These are phyloP conservation scores for Pseudocercospora pini-densiflorae DNA, from an alignment of 2,329 filamentous ascomycete genomes.

Conservation along the genomic window DNA sequence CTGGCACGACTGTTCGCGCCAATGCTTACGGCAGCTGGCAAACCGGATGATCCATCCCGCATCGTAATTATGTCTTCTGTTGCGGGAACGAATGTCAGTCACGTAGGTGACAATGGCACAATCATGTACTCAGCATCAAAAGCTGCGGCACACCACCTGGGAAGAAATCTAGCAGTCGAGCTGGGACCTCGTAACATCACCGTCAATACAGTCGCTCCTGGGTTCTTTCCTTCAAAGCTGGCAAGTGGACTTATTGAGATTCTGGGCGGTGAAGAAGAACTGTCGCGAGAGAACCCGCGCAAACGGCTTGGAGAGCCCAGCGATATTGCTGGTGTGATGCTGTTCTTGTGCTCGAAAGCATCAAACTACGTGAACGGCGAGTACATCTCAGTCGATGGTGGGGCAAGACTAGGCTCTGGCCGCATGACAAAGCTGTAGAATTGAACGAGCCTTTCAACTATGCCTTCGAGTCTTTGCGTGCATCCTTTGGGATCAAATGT, in stretches of 20 bases:
- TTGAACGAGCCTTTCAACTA: not conserved
- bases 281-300: slow-evolving; percentile 67
- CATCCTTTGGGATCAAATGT: slow-evolving; percentile 44
- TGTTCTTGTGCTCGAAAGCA: slow-evolving; percentile 71
- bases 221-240: slow-evolving; percentile 72
- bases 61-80: slow-evolving; percentile 84
- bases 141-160: slow-evolving; percentile 82
- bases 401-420: slow-evolving; percentile 40
- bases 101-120: slow-evolving; percentile 71
- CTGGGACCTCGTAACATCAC: slow-evolving; percentile 79
- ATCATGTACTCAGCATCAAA: slow-evolving; percentile 86
- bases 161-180: slow-evolving; percentile 79
- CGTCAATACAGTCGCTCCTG: slow-evolving; percentile 71
- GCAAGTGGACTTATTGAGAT: slow-evolving; percentile 72
- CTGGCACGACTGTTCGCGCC: slow-evolving; percentile 64
- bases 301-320: slow-evolving; percentile 69
- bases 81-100: slow-evolving; percentile 75
- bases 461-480: slow-evolving; percentile 11
- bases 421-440: slow-evolving; percentile 33
- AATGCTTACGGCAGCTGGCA: slow-evolving; percentile 67
- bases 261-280: slow-evolving; percentile 67
- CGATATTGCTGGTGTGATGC: slow-evolving; percentile 76
- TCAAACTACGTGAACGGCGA: slow-evolving; percentile 73
- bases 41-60: slow-evolving; percentile 68
- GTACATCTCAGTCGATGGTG: slow-evolving; percentile 71